Base-by-base conservation (phyloP, 257 asterid species). In the Leptodermis oblonga region DNA sequence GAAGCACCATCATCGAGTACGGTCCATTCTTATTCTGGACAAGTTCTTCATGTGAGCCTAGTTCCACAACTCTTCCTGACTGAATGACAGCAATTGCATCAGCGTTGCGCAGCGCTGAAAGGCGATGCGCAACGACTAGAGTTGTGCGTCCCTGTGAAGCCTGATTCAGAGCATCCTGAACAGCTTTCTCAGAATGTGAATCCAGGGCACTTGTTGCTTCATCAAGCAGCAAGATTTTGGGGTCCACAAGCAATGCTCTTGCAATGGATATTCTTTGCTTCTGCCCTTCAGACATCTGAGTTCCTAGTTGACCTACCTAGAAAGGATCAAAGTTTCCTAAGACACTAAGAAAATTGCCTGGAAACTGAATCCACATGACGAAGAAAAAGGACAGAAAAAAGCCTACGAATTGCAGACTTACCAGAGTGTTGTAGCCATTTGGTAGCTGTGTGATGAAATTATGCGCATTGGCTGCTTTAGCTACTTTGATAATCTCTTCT, bases 121-220 rank as follows among this genome's bases (percentile, higher is more conserved):
- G 80, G 3, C 86, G 88, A 74, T 83, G 92, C 10, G 88, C 92
- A 26, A 86, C 79, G 41, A 81, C 37, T 8, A 82, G 60, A 0
- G 88, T 71, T 0, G 88, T 86, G 52, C 86, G 71, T 36, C 88
- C 85, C 25, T 42, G 48, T 67, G 86, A 79, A 52, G 85, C 86
- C 34, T 78, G 84, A 34, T 84, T 80, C 7, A 86, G 72, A 34
- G 92, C 92, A 34, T 78, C 85, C 37, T 84, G 92, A 10, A 84
- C 86, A 25, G 71, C 60, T 48, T 76, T 86, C 75, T 86, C 87
- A 9, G 92, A 84, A 45, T 81, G 80, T 25, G 92, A 72, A 71
- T 86, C 89, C 7, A 86, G 73, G 25, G 92, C 80, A 68, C 87
- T 86, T n/a, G 87, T 86, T 42, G 92, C 89, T 77, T 86, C 89